A percentile compares a stretch with the other conserved stretches of the same genome.
Conservation (phyloP, 2,329 filamentous ascomycete genomes). For the Leptographium galeiforme region DNA sequence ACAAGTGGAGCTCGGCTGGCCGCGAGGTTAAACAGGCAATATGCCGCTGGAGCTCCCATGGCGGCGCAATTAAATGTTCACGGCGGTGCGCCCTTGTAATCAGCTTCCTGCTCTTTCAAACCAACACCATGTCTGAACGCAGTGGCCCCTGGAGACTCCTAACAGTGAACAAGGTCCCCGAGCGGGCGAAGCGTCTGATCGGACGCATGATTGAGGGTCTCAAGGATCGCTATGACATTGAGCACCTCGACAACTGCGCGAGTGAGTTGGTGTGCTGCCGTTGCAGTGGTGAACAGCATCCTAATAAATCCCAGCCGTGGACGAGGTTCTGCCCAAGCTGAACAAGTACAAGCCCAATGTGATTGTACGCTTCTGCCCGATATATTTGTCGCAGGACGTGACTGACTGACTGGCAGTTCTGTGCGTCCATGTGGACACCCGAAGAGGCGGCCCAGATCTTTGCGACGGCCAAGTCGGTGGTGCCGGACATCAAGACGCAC, state of each 20-base stretch:
- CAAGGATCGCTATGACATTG: constrained; percentile 50
- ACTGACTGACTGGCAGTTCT: constrained; percentile 31
- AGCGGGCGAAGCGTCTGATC: constrained; percentile 48
- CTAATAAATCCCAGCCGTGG: constrained; percentile 26
- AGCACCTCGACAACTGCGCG: constrained; percentile 47
- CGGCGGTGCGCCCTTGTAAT: too few species aligned
- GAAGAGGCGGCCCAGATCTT: constrained; percentile 33
- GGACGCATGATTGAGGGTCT: constrained; percentile 47
- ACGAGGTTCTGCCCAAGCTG: constrained; percentile 31
- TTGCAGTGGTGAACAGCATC: not conserved
- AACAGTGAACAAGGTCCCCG: constrained; percentile 55
- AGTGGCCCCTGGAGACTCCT: constrained; percentile 27
- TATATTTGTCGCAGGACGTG: not conserved
- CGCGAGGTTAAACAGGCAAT: too few species aligned
- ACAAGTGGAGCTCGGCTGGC: too few species aligned
- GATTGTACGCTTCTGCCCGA: constrained; percentile 11
- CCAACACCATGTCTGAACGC: not conserved
- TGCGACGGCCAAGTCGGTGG: constrained; percentile 26
- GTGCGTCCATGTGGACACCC: constrained; percentile 38
- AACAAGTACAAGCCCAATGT: constrained; percentile 16
- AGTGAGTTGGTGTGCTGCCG: constrained; percentile 23
- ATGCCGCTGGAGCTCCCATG: too few species aligned
- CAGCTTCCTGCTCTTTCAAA: too few species aligned
- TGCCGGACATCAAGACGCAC: constrained; percentile 35
- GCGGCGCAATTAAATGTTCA: too few species aligned